Conservation (phyloP, 148 eudicot genomes). For the Chenopodium quinoa region DNA sequence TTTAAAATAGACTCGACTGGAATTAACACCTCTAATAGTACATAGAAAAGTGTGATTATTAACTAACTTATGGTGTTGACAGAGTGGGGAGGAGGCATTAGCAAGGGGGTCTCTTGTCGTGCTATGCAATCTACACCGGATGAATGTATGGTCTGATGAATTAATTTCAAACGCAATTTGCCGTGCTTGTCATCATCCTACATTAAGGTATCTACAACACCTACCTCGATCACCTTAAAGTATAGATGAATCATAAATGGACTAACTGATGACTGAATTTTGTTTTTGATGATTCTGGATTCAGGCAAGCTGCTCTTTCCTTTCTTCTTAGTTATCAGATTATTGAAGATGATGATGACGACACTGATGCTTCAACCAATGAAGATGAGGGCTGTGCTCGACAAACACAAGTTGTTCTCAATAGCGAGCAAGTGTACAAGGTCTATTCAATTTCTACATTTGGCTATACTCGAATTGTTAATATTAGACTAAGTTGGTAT, state of each 20-base stretch:
- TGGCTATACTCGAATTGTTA: too few species aligned
- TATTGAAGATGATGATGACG: constrained; percentile 69
- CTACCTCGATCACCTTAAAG: not conserved
- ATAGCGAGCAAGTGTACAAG: constrained; percentile 82
- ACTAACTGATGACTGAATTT: not conserved
- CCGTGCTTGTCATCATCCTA: constrained; percentile 78
- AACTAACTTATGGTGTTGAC: too few species aligned
- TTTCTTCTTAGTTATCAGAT: constrained; percentile 95
- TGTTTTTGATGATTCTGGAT: constrained; percentile 48
- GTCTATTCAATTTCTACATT: constrained; percentile 13
- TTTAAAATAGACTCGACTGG: too few species aligned
- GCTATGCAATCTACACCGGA: constrained; percentile 83
- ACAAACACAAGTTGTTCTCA: constrained; percentile 61
- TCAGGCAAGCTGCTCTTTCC: constrained; percentile 74
- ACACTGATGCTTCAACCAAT: constrained; percentile 78
- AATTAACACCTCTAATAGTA: too few species aligned
- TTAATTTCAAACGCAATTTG: constrained; percentile 86
- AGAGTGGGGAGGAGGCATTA: constrained; percentile 85
- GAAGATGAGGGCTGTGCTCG: constrained; percentile 64
- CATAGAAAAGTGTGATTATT: too few species aligned
- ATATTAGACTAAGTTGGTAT: too few species aligned
- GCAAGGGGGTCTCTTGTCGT: constrained; percentile 74
- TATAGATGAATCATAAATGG: not conserved
- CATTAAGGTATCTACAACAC: constrained; percentile 47
- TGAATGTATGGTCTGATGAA: constrained; percentile 94